Base-by-base conservation (phyloP, 2,329 filamentous ascomycete species). In the Fusarium globosum region DNA sequence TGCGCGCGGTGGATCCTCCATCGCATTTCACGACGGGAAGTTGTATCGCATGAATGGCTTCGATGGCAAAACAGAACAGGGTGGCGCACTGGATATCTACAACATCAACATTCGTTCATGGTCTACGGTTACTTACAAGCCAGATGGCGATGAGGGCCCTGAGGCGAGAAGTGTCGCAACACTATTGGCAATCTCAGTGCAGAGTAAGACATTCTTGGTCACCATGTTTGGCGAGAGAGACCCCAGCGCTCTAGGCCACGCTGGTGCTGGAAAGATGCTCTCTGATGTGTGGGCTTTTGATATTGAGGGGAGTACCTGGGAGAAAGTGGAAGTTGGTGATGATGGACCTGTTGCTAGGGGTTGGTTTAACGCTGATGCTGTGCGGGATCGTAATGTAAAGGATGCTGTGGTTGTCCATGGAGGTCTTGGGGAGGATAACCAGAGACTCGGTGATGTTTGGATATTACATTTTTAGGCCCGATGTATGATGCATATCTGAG, bases 141-240 rank as follows among this genome's bases (percentile, higher is more conserved):
- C 60, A 2, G 60, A 65, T 26, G 41, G 63, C 0, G 7, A n/a
- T 1, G 18, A 48, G 4, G 61, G 63, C 0, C 63, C 60, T 1
- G 60, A 65, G 20, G 41, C 63, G 2, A n/a, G 61, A 10, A 65
- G 63, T 33, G 63, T 65, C 20, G 51, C 63, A 30, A 16, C 48
- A 3, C 35, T 65, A 6, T 18, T 57, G 0, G 7, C 35, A 0
- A 0, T 48, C 5, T 41, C n/a, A 6, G 8, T 41, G 1, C 13
- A 20, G 2, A 1, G 4, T 21, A 48, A 16, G 11, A 2, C 23
- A 1, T 36, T 41, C 7, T 8, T 65, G 4, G 0, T 65, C 11
- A 65, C 48, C 8, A 57, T 65, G 41, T 65, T 65, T n/a, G 60
- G 63, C 0, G 63, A 65, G 5, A 36, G 48, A 42, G 63, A 65